Evolutionary conservation across 257 asterid species (phyloP).

Genomic region (Capsicum baccatum): DNA sequence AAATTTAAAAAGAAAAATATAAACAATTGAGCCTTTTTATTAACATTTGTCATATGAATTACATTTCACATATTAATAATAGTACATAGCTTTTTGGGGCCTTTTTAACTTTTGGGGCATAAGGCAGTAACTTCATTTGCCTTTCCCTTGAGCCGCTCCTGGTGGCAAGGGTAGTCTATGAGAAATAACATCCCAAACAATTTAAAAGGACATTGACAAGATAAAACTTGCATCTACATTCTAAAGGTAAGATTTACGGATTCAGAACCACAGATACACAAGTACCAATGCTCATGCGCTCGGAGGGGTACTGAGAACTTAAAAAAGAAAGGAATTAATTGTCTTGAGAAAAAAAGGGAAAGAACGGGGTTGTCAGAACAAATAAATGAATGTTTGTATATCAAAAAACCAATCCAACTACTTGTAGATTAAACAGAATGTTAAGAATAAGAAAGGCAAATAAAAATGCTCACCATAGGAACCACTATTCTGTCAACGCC

Average conservation of each 20-base stretch:
- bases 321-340: background rate
- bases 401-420: slow-evolving; percentile 8
- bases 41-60: background rate
- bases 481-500: slow-evolving; percentile 87
- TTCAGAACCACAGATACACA: background rate
- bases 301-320: background rate
- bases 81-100: background rate
- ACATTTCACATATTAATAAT: background rate
- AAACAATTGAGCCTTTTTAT: too few relatives aligned
- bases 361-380: background rate
- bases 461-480: slow-evolving; percentile 78
- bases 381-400: background rate
- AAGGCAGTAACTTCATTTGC: background rate
- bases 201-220: background rate
- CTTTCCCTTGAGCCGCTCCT: background rate
- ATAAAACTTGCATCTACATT: slow-evolving; percentile 24
- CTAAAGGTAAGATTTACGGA: background rate
- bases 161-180: background rate
- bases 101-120: background rate
- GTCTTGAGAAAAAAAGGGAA: background rate
- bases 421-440: background rate
- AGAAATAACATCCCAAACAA: background rate
- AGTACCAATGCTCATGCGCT: background rate
- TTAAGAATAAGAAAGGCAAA: slow-evolving; percentile 39
- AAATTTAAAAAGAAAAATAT: too few relatives aligned